Evolutionary conservation across 2,329 filamentous ascomycete genomes (phyloP), one percentile per base, ranked within the genome.

Genomic region (Fusarium zealandicum): DNA sequence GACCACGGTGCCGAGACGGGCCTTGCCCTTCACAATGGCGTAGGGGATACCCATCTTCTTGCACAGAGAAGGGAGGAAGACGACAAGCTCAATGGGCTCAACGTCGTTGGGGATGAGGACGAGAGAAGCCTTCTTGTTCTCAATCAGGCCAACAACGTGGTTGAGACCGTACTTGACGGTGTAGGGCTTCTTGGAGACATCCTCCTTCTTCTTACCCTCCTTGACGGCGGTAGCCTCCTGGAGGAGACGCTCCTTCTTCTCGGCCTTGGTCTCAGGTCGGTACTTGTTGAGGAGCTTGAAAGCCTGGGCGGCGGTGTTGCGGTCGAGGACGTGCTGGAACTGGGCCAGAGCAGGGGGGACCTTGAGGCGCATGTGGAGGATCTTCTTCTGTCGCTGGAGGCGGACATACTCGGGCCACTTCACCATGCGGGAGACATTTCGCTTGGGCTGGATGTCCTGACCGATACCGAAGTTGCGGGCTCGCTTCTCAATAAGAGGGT

Each of bases 251-350:
- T 99, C 96, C 89, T 98, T 99, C 92, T 99, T 99, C 89, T 98
- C 93, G 72, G 85, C 83, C 89, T 97, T 98, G 80, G 91, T 96
- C 87, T 99, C 95, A 69, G 95, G 95, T 73, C 93, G 92, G 90
- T 99, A 99, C 87, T 99, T 99, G 90, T 96, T 96, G 76, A 99
- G 90, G 76, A 99, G 89, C 88, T 98, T 98, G 87, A 99, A 95
- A 67, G 91, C 85, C 84, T 98, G 93, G 72, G 92, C 90, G 70
- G 96, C 96, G 68, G 93, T 90, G 87, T 96, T 96, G 82, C 90
- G 90, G 87, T 96, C 91, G 73, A 98, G 90, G 71, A 96, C 92
- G 80, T 93, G 90, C 83, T 92, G 89, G 89, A 98, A 99, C 85
- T 99, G 95, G 70, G 93, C 88, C 72, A 99, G 92, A 71, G 93